These are phyloP conservation scores for rapeseed (Brassica napus) DNA, from an alignment of 345 rosid species.

Conservation along the genomic window Da-Ae NC_063448.1:7636001-7636500, in stretches of 20 bases:
- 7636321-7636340: background rate
- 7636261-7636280: background rate
- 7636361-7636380: background rate
- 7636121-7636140: no score
- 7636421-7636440: conserved; percentile 1
- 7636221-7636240: background rate
- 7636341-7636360: background rate
- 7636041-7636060: no score
- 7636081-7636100: background rate
- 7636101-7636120: background rate
- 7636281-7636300: background rate
- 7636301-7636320: background rate
- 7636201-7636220: background rate
- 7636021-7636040: no score
- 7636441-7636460: conserved; percentile 37
- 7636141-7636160: background rate
- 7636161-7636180: background rate
- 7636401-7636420: background rate
- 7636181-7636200: background rate
- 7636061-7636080: no score
- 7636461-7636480: conserved; percentile 26
- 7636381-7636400: background rate
- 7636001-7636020: no score
- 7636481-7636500: conserved; percentile 11
- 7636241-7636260: background rate